Conservation (phyloP, 1,139 yeast species). For the Hyphopichia pseudoburtonii region DNA sequence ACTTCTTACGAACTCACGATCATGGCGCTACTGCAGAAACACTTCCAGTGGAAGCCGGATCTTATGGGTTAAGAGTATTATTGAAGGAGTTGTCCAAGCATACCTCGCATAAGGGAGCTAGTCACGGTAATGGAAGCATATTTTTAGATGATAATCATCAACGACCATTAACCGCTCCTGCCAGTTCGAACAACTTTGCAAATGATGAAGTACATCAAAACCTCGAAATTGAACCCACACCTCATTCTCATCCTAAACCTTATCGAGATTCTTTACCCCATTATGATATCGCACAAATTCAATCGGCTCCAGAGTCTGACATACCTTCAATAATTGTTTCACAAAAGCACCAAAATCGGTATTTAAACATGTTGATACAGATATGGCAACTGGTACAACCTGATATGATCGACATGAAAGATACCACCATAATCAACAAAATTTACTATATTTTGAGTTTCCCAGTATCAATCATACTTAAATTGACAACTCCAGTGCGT, state of each 20-base stretch:
- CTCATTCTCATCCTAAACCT: constrained; percentile 8
- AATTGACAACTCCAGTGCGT: constrained; percentile 51
- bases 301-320: no score
- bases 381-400: constrained; percentile 3
- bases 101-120: no score
- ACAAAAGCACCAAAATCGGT: background rate
- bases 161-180: constrained; percentile 18
- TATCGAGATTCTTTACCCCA: constrained; percentile 6
- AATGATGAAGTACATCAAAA: no score
- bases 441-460: constrained; percentile 30
- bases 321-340: no score
- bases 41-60: constrained; percentile 20
- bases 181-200: constrained; percentile 3
- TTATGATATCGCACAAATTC: no score
- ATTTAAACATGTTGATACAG: background rate
- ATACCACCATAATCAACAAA: constrained; percentile 11
- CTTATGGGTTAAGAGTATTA: constrained; percentile 36
- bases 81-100: constrained; percentile 34
- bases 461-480: constrained; percentile 45
- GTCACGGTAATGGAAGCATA: constrained; percentile 9
- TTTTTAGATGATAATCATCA: constrained; percentile 9
- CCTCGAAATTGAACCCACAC: constrained; percentile 5
- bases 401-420: constrained; percentile 5
- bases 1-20: constrained; percentile 9
- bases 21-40: constrained; percentile 4